Base-by-base conservation (phyloP, 805 yeast species). In the Cephaloascus fragrans region DNA sequence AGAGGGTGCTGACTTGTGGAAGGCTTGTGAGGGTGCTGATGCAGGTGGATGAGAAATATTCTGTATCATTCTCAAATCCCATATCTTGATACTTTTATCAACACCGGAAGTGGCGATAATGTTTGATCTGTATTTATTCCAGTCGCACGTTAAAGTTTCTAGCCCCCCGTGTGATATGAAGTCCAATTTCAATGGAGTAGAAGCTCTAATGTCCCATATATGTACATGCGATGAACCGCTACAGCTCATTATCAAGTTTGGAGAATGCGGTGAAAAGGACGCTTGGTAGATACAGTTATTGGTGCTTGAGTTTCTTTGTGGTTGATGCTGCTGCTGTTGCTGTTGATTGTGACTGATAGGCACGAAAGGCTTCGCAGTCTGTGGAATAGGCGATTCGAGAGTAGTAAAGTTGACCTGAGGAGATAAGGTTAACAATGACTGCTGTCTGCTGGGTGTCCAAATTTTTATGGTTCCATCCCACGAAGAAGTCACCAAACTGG, bases 381-480 rank as follows among this genome's bases (percentile, higher is more conserved):
- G 42, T 23, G 48, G 52, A n/a, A 48, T 45, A 18, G 52, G 55
- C 16, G 59, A 44, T 50, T 62, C 39, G 44, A 51, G 34, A 41
- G 60, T 38, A 51, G 61, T 49, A 38, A 20, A 50, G 53, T 56
- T 64, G 39, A 46, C 45, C 18, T 45, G 50, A 16, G 61, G 54
- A 19, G 62, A 53, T 34, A 86, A 62, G 1, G 89, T 80, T 41
- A 77, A 36, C 40, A 85, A 44, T 19, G 87, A 75, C 16, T 67
- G 61, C 20, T 57, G 61, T 41, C 88, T 64, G 32, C 58, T 57
- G 0, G 93, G 88, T 0, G 79, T 57, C 95, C 95, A 85, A 8
- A 86, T 52, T 56, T 85, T 86, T 31, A 89, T 73, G 0, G 83
- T 64, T 0, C 97, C 96, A 56, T 90, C 97, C 97, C 97, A 90